phyloP scores from a whole-genome alignment of 768 basidiomycete genomes.

The Suillus lakei region DNA sequence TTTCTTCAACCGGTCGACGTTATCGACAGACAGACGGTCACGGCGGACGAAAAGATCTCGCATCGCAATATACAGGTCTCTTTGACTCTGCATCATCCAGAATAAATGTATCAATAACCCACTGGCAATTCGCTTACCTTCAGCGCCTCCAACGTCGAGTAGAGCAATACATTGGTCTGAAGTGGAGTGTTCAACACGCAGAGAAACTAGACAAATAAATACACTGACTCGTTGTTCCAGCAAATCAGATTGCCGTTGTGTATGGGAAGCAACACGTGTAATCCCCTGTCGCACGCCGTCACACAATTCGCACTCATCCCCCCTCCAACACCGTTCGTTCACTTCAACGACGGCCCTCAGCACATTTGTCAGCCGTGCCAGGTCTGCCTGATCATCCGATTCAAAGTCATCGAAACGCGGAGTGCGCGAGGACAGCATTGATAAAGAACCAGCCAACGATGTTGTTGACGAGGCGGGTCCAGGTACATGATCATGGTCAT shows the following conservation, averaged over 20 bases:
- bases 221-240: constrained; percentile 71
- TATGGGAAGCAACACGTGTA: constrained; percentile 65
- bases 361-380: constrained; percentile 83
- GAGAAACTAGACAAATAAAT: neutral
- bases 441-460: constrained; percentile 18
- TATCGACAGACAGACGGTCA: constrained; percentile 87
- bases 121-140: constrained; percentile 55
- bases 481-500: constrained; percentile 40
- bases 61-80: constrained; percentile 86
- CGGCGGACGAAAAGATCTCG: constrained; percentile 87
- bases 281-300: constrained; percentile 79
- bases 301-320: constrained; percentile 81
- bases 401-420: constrained; percentile 26
- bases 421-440: constrained; percentile 19
- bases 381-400: constrained; percentile 69
- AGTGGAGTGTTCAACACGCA: constrained; percentile 11
- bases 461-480: constrained; percentile 23
- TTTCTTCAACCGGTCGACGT: constrained; percentile 87
- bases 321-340: constrained; percentile 82
- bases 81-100: constrained; percentile 56
- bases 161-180: constrained; percentile 66
- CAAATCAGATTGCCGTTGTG: constrained; percentile 73
- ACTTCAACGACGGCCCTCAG: constrained; percentile 78
- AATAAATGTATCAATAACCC: constrained; percentile 15
- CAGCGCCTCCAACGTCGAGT: constrained; percentile 74